Evolutionary conservation across 192 early-diverging fungal genomes (phyloP), one percentile per base, ranked within the genome.

Genomic region (Podila epigama): DNA sequence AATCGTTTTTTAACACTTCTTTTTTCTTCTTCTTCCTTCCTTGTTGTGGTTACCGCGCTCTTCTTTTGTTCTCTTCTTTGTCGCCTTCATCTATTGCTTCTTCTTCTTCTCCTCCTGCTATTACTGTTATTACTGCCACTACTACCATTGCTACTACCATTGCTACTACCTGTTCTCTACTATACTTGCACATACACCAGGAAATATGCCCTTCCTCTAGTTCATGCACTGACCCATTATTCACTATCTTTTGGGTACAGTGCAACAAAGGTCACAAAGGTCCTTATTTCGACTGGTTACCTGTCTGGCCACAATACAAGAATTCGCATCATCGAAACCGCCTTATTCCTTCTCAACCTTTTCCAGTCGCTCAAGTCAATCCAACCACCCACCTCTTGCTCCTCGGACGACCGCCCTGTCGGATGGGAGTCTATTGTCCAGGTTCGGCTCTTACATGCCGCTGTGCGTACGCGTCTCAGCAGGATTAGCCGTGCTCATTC

Each of bases 381-480:
- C 20, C 60, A 60, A 34, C 77, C 77, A n/a, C n/a, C n/a, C n/a
- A n/a, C n/a, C n/a, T n/a, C n/a, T n/a, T n/a, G n/a, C n/a, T n/a
- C n/a, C n/a, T n/a, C n/a, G 11, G 63, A 48, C 1, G 37, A 59
- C 2, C 68, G 77, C 4, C 28, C 20, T 5, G 69, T 50, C 11
- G 44, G 44, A 1, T 79, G 77, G 77, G 51, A 63, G 20, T 70
- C 77, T 5, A 60, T 64, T 22, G 27, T 79, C n/a, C 77, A 56
- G 15, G 63, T 79, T 1, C 68, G 77, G 13, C 33, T 79, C 31
- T 63, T 79, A 0, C 77, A 79, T 29, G 54, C 77, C 10, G 51
- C 50, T 4, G 77, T 79, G 13, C 77, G 77, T 1, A 16, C 44
- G 9, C 60, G 68, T 3, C 50, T 79, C 2, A 33, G 32, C 22